Conservation (phyloP, 306 rosid species). For the Hylodesmum podocarpum region DNA sequence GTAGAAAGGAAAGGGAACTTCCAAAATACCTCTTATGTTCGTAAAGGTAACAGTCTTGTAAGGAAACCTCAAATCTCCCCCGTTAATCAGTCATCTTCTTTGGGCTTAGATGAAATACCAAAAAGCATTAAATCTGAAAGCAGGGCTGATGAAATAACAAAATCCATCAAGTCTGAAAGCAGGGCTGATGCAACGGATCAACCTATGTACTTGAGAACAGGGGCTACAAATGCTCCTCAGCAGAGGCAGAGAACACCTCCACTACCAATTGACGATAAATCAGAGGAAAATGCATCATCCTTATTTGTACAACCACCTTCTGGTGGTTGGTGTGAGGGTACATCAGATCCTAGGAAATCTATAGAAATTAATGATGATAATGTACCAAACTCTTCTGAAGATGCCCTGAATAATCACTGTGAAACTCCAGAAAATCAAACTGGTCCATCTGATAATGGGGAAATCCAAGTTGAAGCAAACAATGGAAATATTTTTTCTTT, state of each 20-base stretch:
- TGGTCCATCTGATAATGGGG: slow-evolving; percentile 40
- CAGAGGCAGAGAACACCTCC: slow-evolving; percentile 50
- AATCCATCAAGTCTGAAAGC: slow-evolving; percentile 38
- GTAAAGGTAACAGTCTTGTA: slow-evolving; percentile 92
- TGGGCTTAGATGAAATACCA: slow-evolving; percentile 45
- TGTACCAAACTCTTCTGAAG: slow-evolving; percentile 41
- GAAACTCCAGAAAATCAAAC: slow-evolving; percentile 51
- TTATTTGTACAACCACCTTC: slow-evolving; percentile 42
- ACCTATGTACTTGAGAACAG: slow-evolving; percentile 34
- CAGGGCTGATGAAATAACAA: slow-evolving; percentile 47
- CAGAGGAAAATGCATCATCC: slow-evolving; percentile 47
- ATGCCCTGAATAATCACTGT: slow-evolving; percentile 32
- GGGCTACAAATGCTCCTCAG: slow-evolving; percentile 33
- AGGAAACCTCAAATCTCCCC: slow-evolving; percentile 55
- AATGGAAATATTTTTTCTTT: slow-evolving; percentile 43
- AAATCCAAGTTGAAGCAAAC: slow-evolving; percentile 46
- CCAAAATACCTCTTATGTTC: slow-evolving; percentile 75
- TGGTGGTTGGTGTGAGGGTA: slow-evolving; percentile 45
- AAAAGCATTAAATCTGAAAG: slow-evolving; percentile 43
- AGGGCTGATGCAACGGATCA: slow-evolving; percentile 44
- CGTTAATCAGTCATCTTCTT: slow-evolving; percentile 40
- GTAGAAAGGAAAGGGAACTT: slow-evolving; percentile 46
- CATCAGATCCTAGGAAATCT: slow-evolving; percentile 41
- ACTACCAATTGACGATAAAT: slow-evolving; percentile 35
- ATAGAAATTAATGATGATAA: slow-evolving; percentile 37